A percentile compares a stretch with the other conserved stretches of the same genome.
phyloP scores from a whole-genome alignment of 2,329 filamentous ascomycete genomes.

The Penicillium sp. region DNA sequence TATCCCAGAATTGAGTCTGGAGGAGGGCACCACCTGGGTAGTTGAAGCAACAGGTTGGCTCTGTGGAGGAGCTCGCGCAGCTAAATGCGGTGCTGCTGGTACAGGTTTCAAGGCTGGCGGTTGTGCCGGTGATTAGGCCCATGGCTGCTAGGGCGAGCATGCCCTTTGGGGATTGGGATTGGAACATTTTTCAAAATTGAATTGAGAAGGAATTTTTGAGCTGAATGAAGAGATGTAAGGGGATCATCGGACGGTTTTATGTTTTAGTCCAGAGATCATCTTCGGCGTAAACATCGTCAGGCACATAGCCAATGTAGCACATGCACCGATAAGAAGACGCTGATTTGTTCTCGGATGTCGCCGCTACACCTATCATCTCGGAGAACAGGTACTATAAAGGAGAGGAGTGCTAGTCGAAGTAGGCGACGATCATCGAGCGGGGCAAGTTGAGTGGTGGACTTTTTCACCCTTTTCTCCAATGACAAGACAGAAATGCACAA shows the following conservation, averaged over 20 bases:
- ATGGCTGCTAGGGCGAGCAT: constrained; percentile 28
- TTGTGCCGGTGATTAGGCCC: constrained; percentile 20
- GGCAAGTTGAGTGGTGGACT: neutral
- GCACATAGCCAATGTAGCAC: constrained; percentile 20
- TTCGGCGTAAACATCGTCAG: constrained; percentile 6
- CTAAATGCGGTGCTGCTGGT: constrained; percentile 48
- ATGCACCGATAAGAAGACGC: constrained; percentile 28
- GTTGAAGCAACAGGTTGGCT: constrained; percentile 59
- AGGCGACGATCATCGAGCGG: constrained; percentile 10
- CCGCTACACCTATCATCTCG: constrained; percentile 5
- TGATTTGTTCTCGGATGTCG: constrained; percentile 32
- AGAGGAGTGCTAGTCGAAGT: neutral
- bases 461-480: constrained; percentile 1
- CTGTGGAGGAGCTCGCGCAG: constrained; percentile 56
- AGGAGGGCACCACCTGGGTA: constrained; percentile 58
- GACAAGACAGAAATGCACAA: neutral
- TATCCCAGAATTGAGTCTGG: constrained; percentile 63
- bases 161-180: constrained; percentile 16
- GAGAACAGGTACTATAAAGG: neutral
- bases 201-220: neutral
- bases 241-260: neutral
- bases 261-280: neutral
- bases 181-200: neutral
- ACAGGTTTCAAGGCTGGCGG: constrained; percentile 31
- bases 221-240: neutral